phyloP scores from a whole-genome alignment of 768 basidiomycete genomes.

The Podaxis sp. region DNA sequence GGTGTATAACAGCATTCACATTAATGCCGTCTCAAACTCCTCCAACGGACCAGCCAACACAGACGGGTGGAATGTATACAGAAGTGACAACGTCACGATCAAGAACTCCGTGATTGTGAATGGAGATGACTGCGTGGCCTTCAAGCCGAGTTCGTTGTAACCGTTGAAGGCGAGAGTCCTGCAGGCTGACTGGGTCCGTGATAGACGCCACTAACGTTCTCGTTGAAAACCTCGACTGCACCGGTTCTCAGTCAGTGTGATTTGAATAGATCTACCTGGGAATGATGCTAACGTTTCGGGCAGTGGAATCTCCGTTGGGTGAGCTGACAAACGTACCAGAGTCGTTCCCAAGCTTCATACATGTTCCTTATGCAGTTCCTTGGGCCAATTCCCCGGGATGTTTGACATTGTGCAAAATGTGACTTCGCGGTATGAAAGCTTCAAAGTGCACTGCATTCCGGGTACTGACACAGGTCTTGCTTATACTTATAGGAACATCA shows the following conservation, averaged over 20 bases:
- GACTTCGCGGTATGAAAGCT: constrained; percentile 38
- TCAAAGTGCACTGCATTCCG: constrained; percentile 2
- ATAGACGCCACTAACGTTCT: constrained; percentile 51
- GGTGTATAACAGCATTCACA: constrained; percentile 44
- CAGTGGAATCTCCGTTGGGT: constrained; percentile 58
- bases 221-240: constrained; percentile 58
- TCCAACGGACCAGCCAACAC: constrained; percentile 46
- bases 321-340: background rate
- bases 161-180: background rate
- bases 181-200: constrained; percentile 25
- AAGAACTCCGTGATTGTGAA: constrained; percentile 51
- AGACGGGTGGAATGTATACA: constrained; percentile 67
- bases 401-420: constrained; percentile 67
- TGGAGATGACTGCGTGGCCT: constrained; percentile 61
- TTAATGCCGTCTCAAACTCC: constrained; percentile 46
- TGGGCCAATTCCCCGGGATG: constrained; percentile 53
- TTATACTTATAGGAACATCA: constrained; percentile 45
- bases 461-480: background rate
- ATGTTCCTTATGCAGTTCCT: constrained; percentile 36
- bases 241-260: constrained; percentile 50
- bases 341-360: background rate
- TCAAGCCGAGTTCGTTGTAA: constrained; percentile 45
- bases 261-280: background rate
- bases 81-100: constrained; percentile 50
- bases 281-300: background rate